Evolutionary conservation across 2,329 filamentous ascomycete species (phyloP).

Genomic region (Trichoderma sp.): DNA sequence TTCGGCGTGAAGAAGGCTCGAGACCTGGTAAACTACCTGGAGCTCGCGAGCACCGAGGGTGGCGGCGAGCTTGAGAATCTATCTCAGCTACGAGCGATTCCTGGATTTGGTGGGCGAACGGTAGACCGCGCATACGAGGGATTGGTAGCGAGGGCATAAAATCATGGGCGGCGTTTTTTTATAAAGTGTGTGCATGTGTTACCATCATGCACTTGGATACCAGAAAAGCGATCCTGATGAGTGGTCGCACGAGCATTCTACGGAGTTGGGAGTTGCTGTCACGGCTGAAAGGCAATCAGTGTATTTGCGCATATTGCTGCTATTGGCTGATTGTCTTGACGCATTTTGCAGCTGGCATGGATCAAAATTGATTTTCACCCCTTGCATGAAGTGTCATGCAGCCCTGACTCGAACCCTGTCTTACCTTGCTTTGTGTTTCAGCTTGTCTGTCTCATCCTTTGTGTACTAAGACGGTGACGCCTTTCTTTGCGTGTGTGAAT

Average conservation of each 20-base stretch:
- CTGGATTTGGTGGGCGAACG: conserved; percentile 55
- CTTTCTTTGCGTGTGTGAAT: neutral
- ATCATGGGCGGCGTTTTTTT: conserved; percentile 8
- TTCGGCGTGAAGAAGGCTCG: conserved; percentile 70
- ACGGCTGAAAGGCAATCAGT: neutral
- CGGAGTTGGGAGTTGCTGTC: conserved; percentile 5
- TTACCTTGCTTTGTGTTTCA: neutral
- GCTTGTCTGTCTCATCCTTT: neutral
- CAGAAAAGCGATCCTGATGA: neutral
- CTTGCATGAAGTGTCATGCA: conserved; percentile 6
- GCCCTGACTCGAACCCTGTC: neutral
- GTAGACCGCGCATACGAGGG: conserved; percentile 57
- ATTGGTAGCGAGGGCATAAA: conserved; percentile 28
- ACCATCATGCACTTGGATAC: conserved; percentile 6
- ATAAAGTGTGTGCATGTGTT: conserved; percentile 7
- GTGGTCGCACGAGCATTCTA: conserved; percentile 8
- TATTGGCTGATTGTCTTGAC: neutral
- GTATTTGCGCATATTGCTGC: neutral
- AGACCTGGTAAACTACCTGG: conserved; percentile 56
- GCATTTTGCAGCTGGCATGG: neutral
- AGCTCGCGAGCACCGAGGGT: conserved; percentile 40
- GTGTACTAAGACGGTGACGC: neutral
- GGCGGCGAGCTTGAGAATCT: conserved; percentile 45
- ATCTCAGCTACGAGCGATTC: conserved; percentile 50
- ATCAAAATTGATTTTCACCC: conserved; percentile 9